Percentiles rank a stretch among this genome's conserved stretches.
Conservation (phyloP, 225 moss, liverwort and hornwort species). For the Straminergon stramineum region DNA sequence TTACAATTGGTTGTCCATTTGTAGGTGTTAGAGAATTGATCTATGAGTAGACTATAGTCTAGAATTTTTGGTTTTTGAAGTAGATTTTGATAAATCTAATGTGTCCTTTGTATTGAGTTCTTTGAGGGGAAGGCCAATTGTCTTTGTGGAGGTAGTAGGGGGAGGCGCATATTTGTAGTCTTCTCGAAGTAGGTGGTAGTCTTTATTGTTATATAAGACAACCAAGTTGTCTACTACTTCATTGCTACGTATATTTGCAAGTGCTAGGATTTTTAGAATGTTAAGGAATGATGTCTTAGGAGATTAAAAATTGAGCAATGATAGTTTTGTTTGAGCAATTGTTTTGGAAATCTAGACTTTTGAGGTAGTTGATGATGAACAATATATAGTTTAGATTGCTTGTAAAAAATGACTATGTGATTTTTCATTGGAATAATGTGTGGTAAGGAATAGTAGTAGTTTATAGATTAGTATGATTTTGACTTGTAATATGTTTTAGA, state of each 20-base stretch:
- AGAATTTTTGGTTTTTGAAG: too few species aligned
- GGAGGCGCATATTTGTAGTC: accelerated
- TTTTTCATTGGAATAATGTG: background rate
- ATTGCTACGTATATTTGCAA: too few species aligned
- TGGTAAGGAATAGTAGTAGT: background rate
- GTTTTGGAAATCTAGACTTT: too few species aligned
- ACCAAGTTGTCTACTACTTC: too few species aligned
- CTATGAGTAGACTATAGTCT: too few species aligned
- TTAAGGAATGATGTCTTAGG: too few species aligned
- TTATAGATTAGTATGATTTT: background rate
- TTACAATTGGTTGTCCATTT: too few species aligned
- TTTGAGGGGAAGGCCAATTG: background rate
- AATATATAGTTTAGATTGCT: background rate
- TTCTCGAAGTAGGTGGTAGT: background rate
- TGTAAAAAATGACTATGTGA: background rate
- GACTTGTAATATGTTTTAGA: background rate
- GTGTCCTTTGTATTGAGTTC: background rate
- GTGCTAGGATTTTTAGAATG: too few species aligned
- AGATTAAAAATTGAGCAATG: too few species aligned
- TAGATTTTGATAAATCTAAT: background rate
- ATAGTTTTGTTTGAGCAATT: too few species aligned
- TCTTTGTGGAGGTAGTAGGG: background rate
- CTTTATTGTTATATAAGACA: background rate
- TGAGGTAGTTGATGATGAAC: too few species aligned
- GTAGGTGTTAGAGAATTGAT: too few species aligned